Evolutionary conservation across 495 filamentous ascomycete species (phyloP).

Genomic region (Penicillium taxi): DNA sequence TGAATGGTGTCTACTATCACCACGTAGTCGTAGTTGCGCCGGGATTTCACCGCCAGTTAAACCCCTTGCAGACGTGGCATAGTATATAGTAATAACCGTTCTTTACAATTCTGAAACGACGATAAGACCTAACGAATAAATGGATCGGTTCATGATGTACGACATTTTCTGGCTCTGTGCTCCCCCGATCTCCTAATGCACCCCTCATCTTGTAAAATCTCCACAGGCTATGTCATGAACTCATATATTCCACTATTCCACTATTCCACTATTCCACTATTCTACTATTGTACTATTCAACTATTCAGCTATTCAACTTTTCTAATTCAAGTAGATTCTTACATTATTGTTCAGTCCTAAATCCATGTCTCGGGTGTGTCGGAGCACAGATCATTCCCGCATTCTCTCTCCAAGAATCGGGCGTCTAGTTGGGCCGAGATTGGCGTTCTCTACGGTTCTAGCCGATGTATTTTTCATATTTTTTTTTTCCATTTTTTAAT

Average conservation of each 20-base stretch:
- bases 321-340: too few species aligned
- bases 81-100: slow-evolving; percentile 1
- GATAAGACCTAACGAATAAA: slow-evolving; percentile 1
- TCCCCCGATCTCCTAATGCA: slow-evolving; percentile 6
- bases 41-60: slow-evolving; percentile 27
- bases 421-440: too few species aligned
- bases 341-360: too few species aligned
- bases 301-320: too few species aligned
- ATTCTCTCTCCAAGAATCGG: too few species aligned
- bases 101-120: not conserved
- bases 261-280: too few species aligned
- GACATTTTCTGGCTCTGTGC: slow-evolving; percentile 11
- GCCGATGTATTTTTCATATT: too few species aligned
- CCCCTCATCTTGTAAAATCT: slow-evolving; percentile 1
- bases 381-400: too few species aligned
- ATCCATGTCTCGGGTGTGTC: too few species aligned
- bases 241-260: not conserved
- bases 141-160: slow-evolving; percentile 5
- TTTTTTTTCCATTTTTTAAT: too few species aligned
- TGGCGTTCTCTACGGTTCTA: too few species aligned
- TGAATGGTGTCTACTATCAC: slow-evolving; percentile 22
- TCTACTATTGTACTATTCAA: too few species aligned
- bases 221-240: not conserved
- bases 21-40: slow-evolving; percentile 18
- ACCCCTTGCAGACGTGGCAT: slow-evolving; percentile 19